A percentile compares a stretch with the other conserved stretches of the same genome.
phyloP scores from a whole-genome alignment of 139 green algal genomes.

The Chlorella sp. region DNA sequence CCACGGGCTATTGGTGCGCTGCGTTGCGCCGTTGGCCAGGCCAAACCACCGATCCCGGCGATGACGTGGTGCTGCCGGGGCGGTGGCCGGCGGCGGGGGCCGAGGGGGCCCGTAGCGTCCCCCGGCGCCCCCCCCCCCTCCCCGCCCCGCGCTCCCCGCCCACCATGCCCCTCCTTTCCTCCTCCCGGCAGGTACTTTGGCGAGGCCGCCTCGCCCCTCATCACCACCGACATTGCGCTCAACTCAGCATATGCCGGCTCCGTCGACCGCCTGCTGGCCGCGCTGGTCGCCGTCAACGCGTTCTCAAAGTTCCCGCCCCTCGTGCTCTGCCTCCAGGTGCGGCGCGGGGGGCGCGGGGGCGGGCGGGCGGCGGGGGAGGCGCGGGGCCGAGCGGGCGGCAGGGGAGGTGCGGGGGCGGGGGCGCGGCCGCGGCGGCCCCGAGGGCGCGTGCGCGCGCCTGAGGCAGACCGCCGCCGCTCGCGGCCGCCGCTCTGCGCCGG shows the following conservation, averaged over 20 bases:
- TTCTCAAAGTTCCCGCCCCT: conserved; percentile 37
- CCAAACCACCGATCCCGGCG: no score
- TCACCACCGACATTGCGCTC: conserved; percentile 45
- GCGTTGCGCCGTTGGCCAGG: no score
- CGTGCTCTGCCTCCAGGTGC: neutral
- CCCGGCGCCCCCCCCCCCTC: no score
- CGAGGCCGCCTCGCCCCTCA: conserved; percentile 24
- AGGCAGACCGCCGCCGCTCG: no score
- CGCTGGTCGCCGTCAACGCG: conserved; percentile 35
- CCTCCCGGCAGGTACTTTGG: conserved; percentile 44
- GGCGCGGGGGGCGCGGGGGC: neutral
- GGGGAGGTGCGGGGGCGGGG: neutral
- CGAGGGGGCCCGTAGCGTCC: no score
- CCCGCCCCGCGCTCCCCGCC: no score
- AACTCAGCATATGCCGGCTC: conserved; percentile 26
- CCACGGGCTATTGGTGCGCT: conserved; percentile 31
- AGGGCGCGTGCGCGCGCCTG: neutral
- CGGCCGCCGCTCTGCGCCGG: no score
- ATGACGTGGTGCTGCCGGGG: no score
- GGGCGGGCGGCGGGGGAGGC: neutral
- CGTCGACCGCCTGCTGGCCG: conserved; percentile 63
- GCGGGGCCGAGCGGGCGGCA: neutral
- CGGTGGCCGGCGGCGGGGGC: no score
- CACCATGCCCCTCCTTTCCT: neutral
- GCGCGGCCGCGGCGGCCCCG: neutral